Evolutionary conservation across 208 protist genomes (phyloP).

Genomic region (Giardia muris): DNA sequence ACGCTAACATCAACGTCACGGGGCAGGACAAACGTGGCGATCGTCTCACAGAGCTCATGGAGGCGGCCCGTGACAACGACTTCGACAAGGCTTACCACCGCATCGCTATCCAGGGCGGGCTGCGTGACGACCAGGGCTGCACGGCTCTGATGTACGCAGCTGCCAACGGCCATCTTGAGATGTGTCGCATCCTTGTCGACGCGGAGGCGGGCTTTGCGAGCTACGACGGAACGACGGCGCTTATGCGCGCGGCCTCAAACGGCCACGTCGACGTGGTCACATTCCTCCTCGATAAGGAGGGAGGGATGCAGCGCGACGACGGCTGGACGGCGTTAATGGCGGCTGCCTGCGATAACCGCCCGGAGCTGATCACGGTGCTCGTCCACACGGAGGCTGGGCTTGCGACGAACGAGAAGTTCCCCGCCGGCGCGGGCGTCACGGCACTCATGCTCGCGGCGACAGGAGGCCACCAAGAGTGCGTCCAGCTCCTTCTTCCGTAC

Average conservation of each 20-base stretch:
- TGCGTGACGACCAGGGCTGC: background rate
- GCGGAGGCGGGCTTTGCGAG: background rate
- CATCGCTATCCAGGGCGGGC: background rate
- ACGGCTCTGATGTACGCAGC: background rate
- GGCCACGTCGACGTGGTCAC: background rate
- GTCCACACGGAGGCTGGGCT: background rate
- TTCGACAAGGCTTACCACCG: background rate
- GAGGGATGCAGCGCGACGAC: background rate
- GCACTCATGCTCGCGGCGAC: background rate
- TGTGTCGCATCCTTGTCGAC: background rate
- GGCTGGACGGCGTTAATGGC: background rate
- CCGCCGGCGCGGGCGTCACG: background rate
- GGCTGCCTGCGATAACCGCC: background rate
- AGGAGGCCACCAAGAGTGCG: background rate
- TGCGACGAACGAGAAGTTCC: background rate
- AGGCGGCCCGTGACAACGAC: background rate
- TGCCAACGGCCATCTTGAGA: background rate
- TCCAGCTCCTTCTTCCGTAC: background rate
- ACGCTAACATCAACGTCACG: background rate
- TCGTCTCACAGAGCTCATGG: background rate
- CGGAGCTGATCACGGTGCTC: background rate
- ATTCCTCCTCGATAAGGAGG: background rate
- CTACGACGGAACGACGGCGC: background rate
- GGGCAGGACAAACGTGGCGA: background rate
- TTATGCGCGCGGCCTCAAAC: background rate